Percentiles rank a stretch among this genome's conserved stretches.
Evolutionary conservation across 768 basidiomycete species (phyloP).

Genomic region (Pleurotus eryngii): DNA sequence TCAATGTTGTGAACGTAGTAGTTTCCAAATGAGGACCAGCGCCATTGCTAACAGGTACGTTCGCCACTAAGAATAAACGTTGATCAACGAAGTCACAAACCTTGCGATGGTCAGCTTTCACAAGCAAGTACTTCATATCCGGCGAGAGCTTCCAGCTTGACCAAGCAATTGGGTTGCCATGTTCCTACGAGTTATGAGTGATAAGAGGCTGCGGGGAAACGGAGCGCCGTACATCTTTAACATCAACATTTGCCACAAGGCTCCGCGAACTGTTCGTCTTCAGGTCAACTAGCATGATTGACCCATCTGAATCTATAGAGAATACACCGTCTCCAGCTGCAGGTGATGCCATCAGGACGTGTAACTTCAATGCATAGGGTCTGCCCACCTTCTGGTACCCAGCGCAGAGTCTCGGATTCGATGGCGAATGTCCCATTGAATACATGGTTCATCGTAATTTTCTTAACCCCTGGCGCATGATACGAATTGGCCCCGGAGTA

Average conservation of each 20-base stretch:
- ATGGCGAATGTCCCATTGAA: slow-evolving; percentile 86
- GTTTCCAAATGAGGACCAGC: slow-evolving; percentile 85
- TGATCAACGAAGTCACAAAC: slow-evolving; percentile 29
- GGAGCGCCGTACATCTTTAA: slow-evolving; percentile 55
- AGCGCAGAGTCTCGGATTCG: slow-evolving; percentile 50
- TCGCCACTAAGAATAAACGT: not conserved
- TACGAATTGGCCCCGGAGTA: slow-evolving; percentile 56
- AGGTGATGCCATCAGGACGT: not conserved
- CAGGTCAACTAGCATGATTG: slow-evolving; percentile 79
- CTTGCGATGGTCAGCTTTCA: slow-evolving; percentile 75
- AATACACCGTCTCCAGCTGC: slow-evolving; percentile 94
- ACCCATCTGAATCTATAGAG: slow-evolving; percentile 55
- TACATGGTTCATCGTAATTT: slow-evolving; percentile 84
- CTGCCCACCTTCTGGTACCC: slow-evolving; percentile 87
- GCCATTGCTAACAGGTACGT: slow-evolving; percentile 73
- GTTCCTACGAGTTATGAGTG: slow-evolving; percentile 38
- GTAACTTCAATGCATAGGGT: not conserved
- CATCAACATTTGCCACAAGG: slow-evolving; percentile 54
- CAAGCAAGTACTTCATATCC: slow-evolving; percentile 85
- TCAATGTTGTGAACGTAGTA: slow-evolving; percentile 88
- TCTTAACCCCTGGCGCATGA: slow-evolving; percentile 51
- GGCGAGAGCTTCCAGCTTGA: slow-evolving; percentile 79
- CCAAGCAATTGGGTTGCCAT: slow-evolving; percentile 49
- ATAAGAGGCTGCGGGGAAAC: not conserved
- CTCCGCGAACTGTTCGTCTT: slow-evolving; percentile 65